These are phyloP conservation scores for Picochlorum costavermella DNA, from an alignment of 139 green algal species.

Conservation along the genomic window DNA sequence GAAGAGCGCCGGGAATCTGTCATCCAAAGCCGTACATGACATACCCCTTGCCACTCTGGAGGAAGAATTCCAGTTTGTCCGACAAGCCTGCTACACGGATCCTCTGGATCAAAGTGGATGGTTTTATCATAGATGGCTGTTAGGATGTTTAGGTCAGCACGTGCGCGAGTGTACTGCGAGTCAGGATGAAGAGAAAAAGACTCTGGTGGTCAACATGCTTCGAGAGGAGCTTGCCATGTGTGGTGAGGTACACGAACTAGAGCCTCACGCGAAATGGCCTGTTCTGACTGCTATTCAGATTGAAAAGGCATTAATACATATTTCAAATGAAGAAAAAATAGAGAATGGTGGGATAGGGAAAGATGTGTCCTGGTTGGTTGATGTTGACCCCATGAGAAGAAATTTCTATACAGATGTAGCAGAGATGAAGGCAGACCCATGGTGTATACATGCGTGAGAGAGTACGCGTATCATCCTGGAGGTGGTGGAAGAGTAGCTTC, in stretches of 20 bases:
- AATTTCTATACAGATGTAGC: slow-evolving; percentile 41
- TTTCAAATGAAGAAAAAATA: too few relatives aligned
- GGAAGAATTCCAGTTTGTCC: slow-evolving; percentile 86
- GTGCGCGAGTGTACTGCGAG: background rate
- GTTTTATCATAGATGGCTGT: slow-evolving; percentile 91
- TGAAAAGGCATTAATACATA: background rate
- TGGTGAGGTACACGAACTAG: slow-evolving; percentile 30
- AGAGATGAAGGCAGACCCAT: slow-evolving; percentile 18
- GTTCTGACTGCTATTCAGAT: slow-evolving; percentile 46
- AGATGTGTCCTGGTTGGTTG: slow-evolving; percentile 9
- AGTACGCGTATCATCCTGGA: slow-evolving; percentile 6
- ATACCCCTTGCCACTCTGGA: slow-evolving; percentile 55
- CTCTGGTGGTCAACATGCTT: background rate
- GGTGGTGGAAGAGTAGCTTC: slow-evolving; percentile 20
- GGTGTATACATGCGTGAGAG: background rate
- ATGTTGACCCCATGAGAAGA: slow-evolving; percentile 30
- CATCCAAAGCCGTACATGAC: slow-evolving; percentile 5
- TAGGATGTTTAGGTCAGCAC: slow-evolving; percentile 19
- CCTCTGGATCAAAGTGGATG: slow-evolving; percentile 85
- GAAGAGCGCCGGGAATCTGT: background rate
- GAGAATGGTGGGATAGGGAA: background rate
- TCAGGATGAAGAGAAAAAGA: slow-evolving; percentile 3
- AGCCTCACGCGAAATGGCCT: slow-evolving; percentile 68
- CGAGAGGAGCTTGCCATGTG: slow-evolving; percentile 14
- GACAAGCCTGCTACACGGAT: slow-evolving; percentile 88